A percentile compares a stretch with the other conserved stretches of the same genome.
These are phyloP conservation scores for Marsdenia floribunda DNA, from an alignment of 257 asterid genomes.

Conservation along the genomic window DNA sequence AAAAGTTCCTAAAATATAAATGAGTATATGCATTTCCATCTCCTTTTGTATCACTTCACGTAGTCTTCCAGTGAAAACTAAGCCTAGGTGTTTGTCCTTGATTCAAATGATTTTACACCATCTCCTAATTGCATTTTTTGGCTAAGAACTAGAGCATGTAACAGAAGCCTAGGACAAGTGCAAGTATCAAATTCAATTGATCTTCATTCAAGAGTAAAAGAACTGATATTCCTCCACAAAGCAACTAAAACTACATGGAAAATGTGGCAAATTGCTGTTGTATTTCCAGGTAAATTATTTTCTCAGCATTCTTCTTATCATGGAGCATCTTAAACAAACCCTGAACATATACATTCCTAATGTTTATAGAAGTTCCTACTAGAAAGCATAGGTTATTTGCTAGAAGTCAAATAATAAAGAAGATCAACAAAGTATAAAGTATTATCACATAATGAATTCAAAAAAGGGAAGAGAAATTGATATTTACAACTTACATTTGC, in stretches of 20 bases:
- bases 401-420: neutral
- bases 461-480: neutral
- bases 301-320: neutral
- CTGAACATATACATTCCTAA: neutral
- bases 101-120: neutral
- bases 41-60: neutral
- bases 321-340: neutral
- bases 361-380: neutral
- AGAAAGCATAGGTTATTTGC: neutral
- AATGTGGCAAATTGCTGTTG: neutral
- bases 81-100: neutral
- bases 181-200: neutral
- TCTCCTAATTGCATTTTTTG: neutral
- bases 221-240: neutral
- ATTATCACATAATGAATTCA: neutral
- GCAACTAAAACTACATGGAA: neutral
- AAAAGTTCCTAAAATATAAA: neutral
- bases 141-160: neutral
- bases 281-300: neutral
- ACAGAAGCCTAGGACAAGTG: neutral
- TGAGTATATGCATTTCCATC: neutral
- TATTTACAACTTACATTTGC: slow-evolving; percentile 41
- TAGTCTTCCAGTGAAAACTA: neutral
- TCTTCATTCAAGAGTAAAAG: neutral
- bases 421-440: neutral